Base-by-base conservation (phyloP, 306 rosid species). In the Rosa chinensis region DNA sequence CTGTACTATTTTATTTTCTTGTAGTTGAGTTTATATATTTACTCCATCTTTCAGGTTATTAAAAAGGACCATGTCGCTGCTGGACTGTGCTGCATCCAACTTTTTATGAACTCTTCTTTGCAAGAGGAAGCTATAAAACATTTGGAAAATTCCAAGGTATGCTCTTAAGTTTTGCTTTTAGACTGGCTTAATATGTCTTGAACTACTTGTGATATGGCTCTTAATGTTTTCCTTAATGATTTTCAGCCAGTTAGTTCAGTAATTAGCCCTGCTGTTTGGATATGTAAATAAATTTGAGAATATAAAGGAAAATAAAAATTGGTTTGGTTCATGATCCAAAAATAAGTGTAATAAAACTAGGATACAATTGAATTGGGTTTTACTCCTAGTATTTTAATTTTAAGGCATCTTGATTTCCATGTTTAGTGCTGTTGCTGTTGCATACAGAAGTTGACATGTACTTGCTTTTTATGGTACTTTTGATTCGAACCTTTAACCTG, bases 51-150 rank as follows among this genome's bases (percentile, higher is more conserved):
- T 74, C 88, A 94, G 99, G 99, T 94, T 73, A 89, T 92, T 67
- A 92, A 91, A 82, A 93, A 86, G 78, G 99, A 95, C 83, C 97
- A 92, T 70, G 93, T 95, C 73, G 98, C 97, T 58, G 93, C 99
- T 82, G 99, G 98, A 73, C 98, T 95, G 61, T 95, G 99, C 86
- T 91, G 99, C 87, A 92, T 95, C 84, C 98, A 95, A 86, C 84
- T 95, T 90, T 95, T 92, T 82, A 89, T 92, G 84, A 95, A 95
- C 81, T 92, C 98, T 83, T 79, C 83, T 77, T 84, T 88, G 63
- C 97, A 86, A 86, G 99, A 94, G 77, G 99, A 95, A 84, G 99
- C 99, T 87, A 87, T 91, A 79, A 88, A 88, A 74, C 95, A 95
- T 85, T 90, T 95, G 90, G 98, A 95, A 84, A 85, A 91, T 88